Evolutionary conservation across 495 filamentous ascomycete genomes (phyloP).

Genomic region (Penicillium canescens): DNA sequence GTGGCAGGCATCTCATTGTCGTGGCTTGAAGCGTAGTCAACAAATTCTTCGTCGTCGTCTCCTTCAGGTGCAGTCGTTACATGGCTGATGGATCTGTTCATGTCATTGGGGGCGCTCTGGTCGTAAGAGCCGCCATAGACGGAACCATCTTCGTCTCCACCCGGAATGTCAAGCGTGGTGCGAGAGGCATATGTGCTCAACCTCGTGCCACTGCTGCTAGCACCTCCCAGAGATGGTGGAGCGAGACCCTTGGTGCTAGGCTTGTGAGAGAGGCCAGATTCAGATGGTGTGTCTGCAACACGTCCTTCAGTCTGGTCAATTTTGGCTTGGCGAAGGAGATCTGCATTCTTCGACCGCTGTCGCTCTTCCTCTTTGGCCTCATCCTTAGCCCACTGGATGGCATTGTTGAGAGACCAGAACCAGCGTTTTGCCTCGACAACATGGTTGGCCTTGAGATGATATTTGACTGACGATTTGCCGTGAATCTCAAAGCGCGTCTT

Average conservation of each 20-base stretch:
- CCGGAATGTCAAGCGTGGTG: conserved; percentile 47
- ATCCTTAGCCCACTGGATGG: conserved; percentile 97
- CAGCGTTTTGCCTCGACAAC: conserved; percentile 61
- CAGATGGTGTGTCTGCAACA: conserved; percentile 28
- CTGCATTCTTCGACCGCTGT: conserved; percentile 69
- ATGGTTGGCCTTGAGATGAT: conserved; percentile 95
- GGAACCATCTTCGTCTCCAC: conserved; percentile 57
- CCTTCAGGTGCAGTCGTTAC: conserved; percentile 45
- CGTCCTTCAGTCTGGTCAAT: conserved; percentile 56
- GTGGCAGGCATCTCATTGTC: conserved; percentile 69
- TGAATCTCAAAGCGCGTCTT: conserved; percentile 97
- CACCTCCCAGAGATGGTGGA: conserved; percentile 32
- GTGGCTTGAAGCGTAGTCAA: conserved; percentile 78
- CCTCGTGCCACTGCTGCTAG: conserved; percentile 38
- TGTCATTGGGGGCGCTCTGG: conserved; percentile 54
- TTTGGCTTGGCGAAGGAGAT: conserved; percentile 74
- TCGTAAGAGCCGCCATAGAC: conserved; percentile 56
- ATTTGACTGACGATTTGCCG: conserved; percentile 98
- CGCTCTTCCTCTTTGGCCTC: conserved; percentile 88
- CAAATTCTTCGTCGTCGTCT: conserved; percentile 80
- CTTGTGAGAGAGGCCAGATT: conserved; percentile 31
- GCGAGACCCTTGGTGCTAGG: conserved; percentile 41
- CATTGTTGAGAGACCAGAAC: conserved; percentile 99
- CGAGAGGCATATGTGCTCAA: conserved; percentile 49
- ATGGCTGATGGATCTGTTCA: conserved; percentile 48